These are phyloP conservation scores for Phoenix dactylifera DNA, from an alignment of 176 grass and related monocot species.

Conservation along the genomic window DNA sequence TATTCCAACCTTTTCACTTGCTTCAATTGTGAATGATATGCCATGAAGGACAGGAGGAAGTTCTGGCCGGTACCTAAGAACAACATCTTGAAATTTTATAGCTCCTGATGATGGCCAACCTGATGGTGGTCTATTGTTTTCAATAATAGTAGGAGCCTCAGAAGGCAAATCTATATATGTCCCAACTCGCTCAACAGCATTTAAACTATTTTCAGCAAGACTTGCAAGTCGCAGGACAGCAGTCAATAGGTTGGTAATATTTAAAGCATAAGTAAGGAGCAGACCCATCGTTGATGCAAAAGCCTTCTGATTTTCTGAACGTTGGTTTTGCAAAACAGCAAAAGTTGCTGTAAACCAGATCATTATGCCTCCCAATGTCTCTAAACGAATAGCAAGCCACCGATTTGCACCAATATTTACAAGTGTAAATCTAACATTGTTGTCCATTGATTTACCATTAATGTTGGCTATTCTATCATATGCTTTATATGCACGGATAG, in stretches of 20 bases:
- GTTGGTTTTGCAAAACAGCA: conserved; percentile 97
- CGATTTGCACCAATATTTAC: conserved; percentile 88
- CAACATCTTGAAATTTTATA: conserved; percentile 82
- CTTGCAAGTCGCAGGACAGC: conserved; percentile 77
- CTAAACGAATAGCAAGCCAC: conserved; percentile 90
- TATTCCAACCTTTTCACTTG: conserved; percentile 85
- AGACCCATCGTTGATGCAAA: conserved; percentile 98
- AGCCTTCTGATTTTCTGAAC: conserved; percentile 72
- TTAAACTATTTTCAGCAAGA: conserved; percentile 98
- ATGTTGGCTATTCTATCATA: conserved; percentile 94
- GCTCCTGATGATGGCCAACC: conserved; percentile 87
- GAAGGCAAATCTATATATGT: conserved; percentile 84
- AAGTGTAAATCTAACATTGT: conserved; percentile 92
- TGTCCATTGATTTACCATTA: conserved; percentile 95
- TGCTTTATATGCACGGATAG: conserved; percentile 93
- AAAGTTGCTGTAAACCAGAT: conserved; percentile 96
- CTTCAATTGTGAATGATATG: conserved; percentile 92
- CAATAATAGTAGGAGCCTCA: conserved; percentile 87
- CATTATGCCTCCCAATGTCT: conserved; percentile 94
- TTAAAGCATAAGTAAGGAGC: conserved; percentile 86
- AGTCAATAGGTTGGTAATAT: conserved; percentile 89
- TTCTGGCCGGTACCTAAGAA: conserved; percentile 85
- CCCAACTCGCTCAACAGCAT: conserved; percentile 88
- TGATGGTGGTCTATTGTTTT: conserved; percentile 69
- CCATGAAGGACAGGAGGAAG: conserved; percentile 94